A percentile compares a stretch with the other conserved stretches of the same genome.
phyloP scores from a whole-genome alignment of 2,329 filamentous ascomycete genomes.

The Diplodia corticola region DNA sequence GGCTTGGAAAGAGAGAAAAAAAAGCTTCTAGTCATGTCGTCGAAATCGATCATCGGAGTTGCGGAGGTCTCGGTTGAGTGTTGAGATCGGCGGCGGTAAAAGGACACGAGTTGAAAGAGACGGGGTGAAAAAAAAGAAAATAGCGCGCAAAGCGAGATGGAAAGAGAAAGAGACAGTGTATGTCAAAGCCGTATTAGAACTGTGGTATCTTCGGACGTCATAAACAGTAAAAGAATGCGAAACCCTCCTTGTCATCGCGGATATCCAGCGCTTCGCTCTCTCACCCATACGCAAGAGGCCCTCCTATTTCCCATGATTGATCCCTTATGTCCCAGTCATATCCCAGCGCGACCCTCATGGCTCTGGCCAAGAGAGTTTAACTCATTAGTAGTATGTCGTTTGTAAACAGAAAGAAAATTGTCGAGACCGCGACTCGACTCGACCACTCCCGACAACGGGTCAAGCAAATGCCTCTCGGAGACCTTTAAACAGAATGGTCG shows the following conservation, averaged over 20 bases:
- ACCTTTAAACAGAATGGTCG: slow-evolving; percentile 25
- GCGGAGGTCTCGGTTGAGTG: background rate
- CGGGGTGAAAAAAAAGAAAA: background rate
- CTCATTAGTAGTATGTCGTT: slow-evolving; percentile 2
- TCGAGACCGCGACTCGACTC: background rate
- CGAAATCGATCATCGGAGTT: background rate
- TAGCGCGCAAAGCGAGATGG: background rate
- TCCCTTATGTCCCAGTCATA: background rate
- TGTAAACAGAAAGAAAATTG: background rate
- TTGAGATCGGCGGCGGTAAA: background rate
- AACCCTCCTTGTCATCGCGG: background rate
- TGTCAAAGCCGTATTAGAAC: background rate
- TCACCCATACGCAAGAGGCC: background rate
- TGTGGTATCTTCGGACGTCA: slow-evolving; percentile 12
- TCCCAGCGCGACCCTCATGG: background rate
- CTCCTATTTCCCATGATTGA: background rate
- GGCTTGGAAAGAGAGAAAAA: slow-evolving; percentile 2
- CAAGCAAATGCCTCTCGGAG: background rate
- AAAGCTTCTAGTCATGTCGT: slow-evolving; percentile 7
- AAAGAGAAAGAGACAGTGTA: background rate
- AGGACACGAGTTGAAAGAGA: too few relatives aligned
- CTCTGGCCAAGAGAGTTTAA: background rate
- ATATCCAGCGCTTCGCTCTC: background rate
- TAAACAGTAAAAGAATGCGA: background rate
- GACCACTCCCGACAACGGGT: background rate